Conservation (phyloP, 2,329 filamentous ascomycete genomes). For the Colletotrichum karsti region DNA sequence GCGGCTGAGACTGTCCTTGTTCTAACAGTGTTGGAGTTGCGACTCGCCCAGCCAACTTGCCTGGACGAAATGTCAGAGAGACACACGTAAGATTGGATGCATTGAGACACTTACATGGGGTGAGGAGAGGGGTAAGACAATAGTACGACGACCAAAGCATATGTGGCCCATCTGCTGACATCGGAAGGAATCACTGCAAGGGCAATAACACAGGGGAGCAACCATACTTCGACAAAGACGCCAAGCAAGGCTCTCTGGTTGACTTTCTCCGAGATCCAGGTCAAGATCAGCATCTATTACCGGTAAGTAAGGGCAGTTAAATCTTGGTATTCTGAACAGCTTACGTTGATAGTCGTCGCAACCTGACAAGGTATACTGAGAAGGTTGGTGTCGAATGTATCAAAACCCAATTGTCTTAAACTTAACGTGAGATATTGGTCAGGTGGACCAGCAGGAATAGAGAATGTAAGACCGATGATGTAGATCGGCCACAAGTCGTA, state of each 20-base stretch:
- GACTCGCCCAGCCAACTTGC: slow-evolving; percentile 55
- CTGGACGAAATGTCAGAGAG: slow-evolving; percentile 51
- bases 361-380: slow-evolving; percentile 19
- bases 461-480: slow-evolving; percentile 54
- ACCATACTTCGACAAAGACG: slow-evolving; percentile 40
- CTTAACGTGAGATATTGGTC: slow-evolving; percentile 35
- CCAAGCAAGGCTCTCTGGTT: slow-evolving; percentile 38
- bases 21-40: slow-evolving; percentile 70
- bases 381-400: slow-evolving; percentile 58
- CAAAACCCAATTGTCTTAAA: slow-evolving; percentile 33
- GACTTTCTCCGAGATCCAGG: slow-evolving; percentile 39
- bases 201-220: slow-evolving; percentile 40
- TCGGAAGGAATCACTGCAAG: slow-evolving; percentile 38
- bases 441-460: slow-evolving; percentile 32
- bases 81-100: neutral
- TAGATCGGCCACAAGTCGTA: slow-evolving; percentile 66
- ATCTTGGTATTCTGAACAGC: neutral
- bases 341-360: neutral
- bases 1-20: slow-evolving; percentile 69
- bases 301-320: neutral
- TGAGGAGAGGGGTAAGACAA: slow-evolving; percentile 47
- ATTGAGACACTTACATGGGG: slow-evolving; percentile 40
- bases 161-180: slow-evolving; percentile 38
- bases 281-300: slow-evolving; percentile 28
- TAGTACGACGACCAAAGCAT: slow-evolving; percentile 37